Base-by-base conservation (phyloP, 2,329 filamentous ascomycete genomes). In the Coniochaeta sp. region DNA sequence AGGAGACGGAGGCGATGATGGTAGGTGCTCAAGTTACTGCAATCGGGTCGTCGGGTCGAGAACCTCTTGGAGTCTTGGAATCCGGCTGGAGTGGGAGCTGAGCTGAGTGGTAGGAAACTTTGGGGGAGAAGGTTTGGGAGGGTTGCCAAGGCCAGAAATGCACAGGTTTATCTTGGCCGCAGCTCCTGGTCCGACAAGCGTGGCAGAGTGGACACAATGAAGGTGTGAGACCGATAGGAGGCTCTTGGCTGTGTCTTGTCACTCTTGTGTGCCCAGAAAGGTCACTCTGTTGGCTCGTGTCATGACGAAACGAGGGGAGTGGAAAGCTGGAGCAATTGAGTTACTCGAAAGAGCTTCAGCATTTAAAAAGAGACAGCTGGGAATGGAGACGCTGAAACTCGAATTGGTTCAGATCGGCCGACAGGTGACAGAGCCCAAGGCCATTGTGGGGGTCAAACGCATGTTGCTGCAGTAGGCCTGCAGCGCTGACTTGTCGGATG, bases 11-110 rank as follows among this genome's bases (percentile, higher is more conserved):
- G 6, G 27, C n/a, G n/a, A n/a, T n/a, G n/a, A n/a, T n/a, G n/a
- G n/a, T 10, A 38, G 33, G 12, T 26, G 24, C 35, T 40, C 9
- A 9, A 40, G 38, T 26, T 18, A 42, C 8, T 48, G n/a, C 45
- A 48, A 18, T 48, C 10, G 45, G n/a, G n/a, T n/a, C n/a, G n/a
- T n/a, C n/a, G n/a, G n/a, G 42, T 46, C 42, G 42, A 46, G 42
- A 46, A n/a, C n/a, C 33, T 38, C 33, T 38, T 4, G 16, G 32
- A 16, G 16, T 38, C 33, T 38, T 4, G 16, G 32, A 16, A 4
- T 38, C 3, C 33, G 33, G n/a, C n/a, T n/a, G n/a, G n/a, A n/a
- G n/a, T n/a, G n/a, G n/a, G n/a, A n/a, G n/a, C 3, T 38, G 3
- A 16, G 33, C 22, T 12, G 16, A 13, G 9, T 38, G 16, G 33